phyloP scores from a whole-genome alignment of 352 stramenopile species.

The Phytophthora meadii region DNA sequence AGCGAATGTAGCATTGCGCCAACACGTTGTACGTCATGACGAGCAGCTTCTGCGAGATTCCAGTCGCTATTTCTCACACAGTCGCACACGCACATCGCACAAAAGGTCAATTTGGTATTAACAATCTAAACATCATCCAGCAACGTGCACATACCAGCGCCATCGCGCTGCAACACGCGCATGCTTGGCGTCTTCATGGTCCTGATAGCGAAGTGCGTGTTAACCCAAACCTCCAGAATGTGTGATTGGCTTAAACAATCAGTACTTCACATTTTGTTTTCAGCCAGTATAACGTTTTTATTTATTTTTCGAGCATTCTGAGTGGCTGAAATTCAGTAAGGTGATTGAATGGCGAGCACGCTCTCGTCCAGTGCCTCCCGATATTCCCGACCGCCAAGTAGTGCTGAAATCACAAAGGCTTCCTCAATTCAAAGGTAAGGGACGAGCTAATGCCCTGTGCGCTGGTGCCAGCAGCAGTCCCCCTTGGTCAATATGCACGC shows the following conservation, averaged over 20 bases:
- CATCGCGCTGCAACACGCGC: slow-evolving; percentile 37
- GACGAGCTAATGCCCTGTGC: slow-evolving; percentile 11
- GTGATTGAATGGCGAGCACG: slow-evolving; percentile 74
- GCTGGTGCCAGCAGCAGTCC: not conserved
- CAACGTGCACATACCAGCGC: slow-evolving; percentile 16
- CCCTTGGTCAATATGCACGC: not conserved
- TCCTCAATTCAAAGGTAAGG: slow-evolving; percentile 85
- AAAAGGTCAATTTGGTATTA: slow-evolving; percentile 7
- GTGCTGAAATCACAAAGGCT: slow-evolving; percentile 91
- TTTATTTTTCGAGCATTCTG: slow-evolving; percentile 13
- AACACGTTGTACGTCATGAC: slow-evolving; percentile 92
- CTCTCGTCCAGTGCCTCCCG: slow-evolving; percentile 19
- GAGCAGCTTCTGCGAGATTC: slow-evolving; percentile 42
- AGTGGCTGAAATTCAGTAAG: slow-evolving; percentile 33
- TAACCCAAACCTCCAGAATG: slow-evolving; percentile 2
- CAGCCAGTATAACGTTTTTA: slow-evolving; percentile 6
- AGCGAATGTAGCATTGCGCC: slow-evolving; percentile 83
- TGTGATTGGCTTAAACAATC: not conserved
- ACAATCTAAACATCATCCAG: not conserved
- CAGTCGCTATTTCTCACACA: slow-evolving; percentile 13
- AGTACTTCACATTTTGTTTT: slow-evolving; percentile 5
- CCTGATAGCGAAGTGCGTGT: not conserved
- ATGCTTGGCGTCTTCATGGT: slow-evolving; percentile 47
- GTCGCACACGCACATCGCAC: not conserved
- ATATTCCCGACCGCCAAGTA: slow-evolving; percentile 41